Base-by-base conservation (phyloP, 495 filamentous ascomycete species). In the Penicillium macrosclerotiorum region DNA sequence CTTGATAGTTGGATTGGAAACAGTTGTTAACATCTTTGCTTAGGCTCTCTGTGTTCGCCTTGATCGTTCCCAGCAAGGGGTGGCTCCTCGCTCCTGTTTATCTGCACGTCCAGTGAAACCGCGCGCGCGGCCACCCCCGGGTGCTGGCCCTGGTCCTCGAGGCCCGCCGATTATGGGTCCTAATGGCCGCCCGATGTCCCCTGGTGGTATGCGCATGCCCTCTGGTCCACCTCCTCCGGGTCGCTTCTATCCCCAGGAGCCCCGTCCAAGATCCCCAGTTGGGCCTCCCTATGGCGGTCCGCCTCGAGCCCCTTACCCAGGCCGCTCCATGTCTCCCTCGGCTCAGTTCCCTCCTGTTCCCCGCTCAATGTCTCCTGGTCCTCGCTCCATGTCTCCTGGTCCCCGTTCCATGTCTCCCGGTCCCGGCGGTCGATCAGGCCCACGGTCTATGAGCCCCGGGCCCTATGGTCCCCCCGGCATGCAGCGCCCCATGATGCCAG, bases 31-130 rank as follows among this genome's bases (percentile, higher is more conserved):
- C 59, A 16, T 50, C 5, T 50, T 2, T 25, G 31, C 6, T n/a
- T 29, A 90, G 86, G 88, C 91, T 52, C 86, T 96, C 40, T 97
- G 93, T 66, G 83, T 86, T 57, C 86, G 88, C 49, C 81, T 97
- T 36, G 92, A 97, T 67, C 84, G 89, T 37, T 89, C 89, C 32
- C 77, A 86, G 54, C 90, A 96, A 70, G 93, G 93, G 67, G 94
- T 97, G 37, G 89, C 83, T 42, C 93, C 93, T 14, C 83, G 93
- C 25, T 95, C 90, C 26, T 97, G 94, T 71, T 79, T 98, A 22
- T 97, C 94, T 19, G 85, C 89, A 37, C 83, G 87, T 39, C 89
- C 93, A 38, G 84, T 97, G 54, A 95, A 96, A 73, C 90, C 93
- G 43, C 87, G 90, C 34, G 62, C 78, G 24, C 75, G 77, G 38